These are phyloP conservation scores for Lentinula edodes DNA, from an alignment of 768 basidiomycete species.

Conservation along the genomic window DNA sequence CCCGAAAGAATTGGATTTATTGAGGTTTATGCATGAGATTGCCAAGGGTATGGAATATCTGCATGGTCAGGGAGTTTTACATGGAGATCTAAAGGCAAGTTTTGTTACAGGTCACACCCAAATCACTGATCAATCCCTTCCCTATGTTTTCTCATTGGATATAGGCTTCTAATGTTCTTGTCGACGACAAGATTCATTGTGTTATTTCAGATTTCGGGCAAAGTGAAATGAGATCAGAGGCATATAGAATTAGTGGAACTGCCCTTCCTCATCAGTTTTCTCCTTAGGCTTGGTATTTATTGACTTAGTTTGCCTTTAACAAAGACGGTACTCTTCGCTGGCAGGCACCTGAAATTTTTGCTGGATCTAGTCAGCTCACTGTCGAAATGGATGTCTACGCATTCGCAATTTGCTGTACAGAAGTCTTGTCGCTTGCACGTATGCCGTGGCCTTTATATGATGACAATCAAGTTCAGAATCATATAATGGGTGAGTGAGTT, in stretches of 20 bases:
- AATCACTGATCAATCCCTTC: background rate
- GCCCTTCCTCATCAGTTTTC: conserved; percentile 38
- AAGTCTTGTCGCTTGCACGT: conserved; percentile 57
- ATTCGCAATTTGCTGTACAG: conserved; percentile 60
- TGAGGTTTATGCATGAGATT: conserved; percentile 67
- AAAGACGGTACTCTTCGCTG: conserved; percentile 63
- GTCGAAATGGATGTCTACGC: conserved; percentile 62
- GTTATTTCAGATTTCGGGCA: conserved; percentile 83
- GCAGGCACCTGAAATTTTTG: conserved; percentile 66
- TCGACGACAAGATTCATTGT: conserved; percentile 61
- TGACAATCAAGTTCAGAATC: conserved; percentile 44
- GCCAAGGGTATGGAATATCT: conserved; percentile 80
- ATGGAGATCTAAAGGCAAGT: conserved; percentile 77
- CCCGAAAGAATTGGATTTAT: conserved; percentile 36
- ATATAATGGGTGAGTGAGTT: conserved; percentile 41
- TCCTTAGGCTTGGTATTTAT: background rate
- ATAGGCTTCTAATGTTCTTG: conserved; percentile 70
- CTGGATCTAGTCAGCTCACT: conserved; percentile 41
- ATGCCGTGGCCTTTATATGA: conserved; percentile 51
- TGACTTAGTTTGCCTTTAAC: background rate
- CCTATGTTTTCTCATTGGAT: background rate
- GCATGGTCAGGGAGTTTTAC: conserved; percentile 61
- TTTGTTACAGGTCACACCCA: background rate
- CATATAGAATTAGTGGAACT: conserved; percentile 51
- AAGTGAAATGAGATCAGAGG: conserved; percentile 73